Evolutionary conservation across 805 yeast species (phyloP).

Genomic region (Lipomyces lipofer): DNA sequence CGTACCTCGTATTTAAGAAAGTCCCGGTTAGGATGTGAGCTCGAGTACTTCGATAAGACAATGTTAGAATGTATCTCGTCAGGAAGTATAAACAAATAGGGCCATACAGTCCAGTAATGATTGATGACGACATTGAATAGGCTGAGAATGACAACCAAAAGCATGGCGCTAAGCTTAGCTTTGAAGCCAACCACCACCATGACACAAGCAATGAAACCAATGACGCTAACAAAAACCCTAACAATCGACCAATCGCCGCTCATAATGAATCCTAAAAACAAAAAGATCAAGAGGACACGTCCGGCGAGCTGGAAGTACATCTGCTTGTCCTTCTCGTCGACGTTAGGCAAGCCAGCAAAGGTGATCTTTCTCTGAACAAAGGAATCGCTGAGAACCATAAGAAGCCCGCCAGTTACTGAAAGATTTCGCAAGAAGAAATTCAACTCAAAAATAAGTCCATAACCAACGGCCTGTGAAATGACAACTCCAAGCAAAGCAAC

Average conservation of each 20-base stretch:
- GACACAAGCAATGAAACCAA: slow-evolving; percentile 69
- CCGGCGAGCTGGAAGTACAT: slow-evolving; percentile 86
- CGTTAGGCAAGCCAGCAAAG: slow-evolving; percentile 28
- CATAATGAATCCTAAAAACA: slow-evolving; percentile 82
- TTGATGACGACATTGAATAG: slow-evolving; percentile 77
- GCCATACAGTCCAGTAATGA: slow-evolving; percentile 72
- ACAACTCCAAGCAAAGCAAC: slow-evolving; percentile 69
- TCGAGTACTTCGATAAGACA: slow-evolving; percentile 44
- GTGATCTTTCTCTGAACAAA: slow-evolving; percentile 64
- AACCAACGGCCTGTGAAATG: slow-evolving; percentile 78
- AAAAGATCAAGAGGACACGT: slow-evolving; percentile 75
- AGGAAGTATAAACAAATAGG: neutral
- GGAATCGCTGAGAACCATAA: slow-evolving; percentile 83
- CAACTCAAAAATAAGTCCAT: slow-evolving; percentile 80
- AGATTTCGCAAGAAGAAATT: slow-evolving; percentile 82
- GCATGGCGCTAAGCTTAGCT: slow-evolving; percentile 81
- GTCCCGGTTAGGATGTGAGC: slow-evolving; percentile 77
- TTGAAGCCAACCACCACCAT: slow-evolving; percentile 90
- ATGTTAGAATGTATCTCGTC: neutral
- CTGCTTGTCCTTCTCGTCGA: slow-evolving; percentile 57
- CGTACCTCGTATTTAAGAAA: slow-evolving; percentile 72
- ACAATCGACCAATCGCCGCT: slow-evolving; percentile 70
- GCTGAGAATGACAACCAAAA: slow-evolving; percentile 64
- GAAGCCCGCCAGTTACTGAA: slow-evolving; percentile 87
- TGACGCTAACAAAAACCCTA: slow-evolving; percentile 60